phyloP scores from a whole-genome alignment of 345 rosid genomes.

The Nephelium lappaceum region DNA sequence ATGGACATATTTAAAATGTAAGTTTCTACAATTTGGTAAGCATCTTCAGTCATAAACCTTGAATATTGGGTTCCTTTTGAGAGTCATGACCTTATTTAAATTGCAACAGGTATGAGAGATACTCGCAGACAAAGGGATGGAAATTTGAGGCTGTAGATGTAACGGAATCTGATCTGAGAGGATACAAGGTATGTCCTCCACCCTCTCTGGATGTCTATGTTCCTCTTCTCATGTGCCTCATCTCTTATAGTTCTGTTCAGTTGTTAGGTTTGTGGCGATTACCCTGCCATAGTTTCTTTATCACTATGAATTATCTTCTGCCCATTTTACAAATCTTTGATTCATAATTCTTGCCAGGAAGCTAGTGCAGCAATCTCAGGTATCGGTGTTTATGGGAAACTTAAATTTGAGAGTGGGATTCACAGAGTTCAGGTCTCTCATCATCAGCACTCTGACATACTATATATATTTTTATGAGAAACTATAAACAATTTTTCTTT shows the following conservation, averaged over 20 bases:
- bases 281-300: not conserved
- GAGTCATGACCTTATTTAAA: conserved; percentile 11
- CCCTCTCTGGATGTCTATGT: not conserved
- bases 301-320: conserved; percentile 9
- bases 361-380: conserved; percentile 94
- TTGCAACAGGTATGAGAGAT: conserved; percentile 81
- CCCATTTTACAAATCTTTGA: conserved; percentile 21
- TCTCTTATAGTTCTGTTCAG: not conserved
- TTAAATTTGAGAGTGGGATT: conserved; percentile 98
- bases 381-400: conserved; percentile 77
- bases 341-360: conserved; percentile 56
- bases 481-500: conserved; percentile 30
- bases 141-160: conserved; percentile 79
- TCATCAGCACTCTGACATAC: conserved; percentile 1
- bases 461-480: conserved; percentile 11
- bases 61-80: conserved; percentile 2
- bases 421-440: conserved; percentile 93
- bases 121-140: conserved; percentile 90
- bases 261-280: not conserved
- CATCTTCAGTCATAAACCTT: not conserved
- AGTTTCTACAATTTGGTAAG: conserved; percentile 29
- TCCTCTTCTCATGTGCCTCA: not conserved
- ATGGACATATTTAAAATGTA: conserved; percentile 91
- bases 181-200: conserved; percentile 66
- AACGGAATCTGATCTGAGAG: conserved; percentile 84